These are phyloP conservation scores for Ceratobasidium sp. DNA, from an alignment of 1,284 basidiomycete species.

Conservation along the genomic window DNA sequence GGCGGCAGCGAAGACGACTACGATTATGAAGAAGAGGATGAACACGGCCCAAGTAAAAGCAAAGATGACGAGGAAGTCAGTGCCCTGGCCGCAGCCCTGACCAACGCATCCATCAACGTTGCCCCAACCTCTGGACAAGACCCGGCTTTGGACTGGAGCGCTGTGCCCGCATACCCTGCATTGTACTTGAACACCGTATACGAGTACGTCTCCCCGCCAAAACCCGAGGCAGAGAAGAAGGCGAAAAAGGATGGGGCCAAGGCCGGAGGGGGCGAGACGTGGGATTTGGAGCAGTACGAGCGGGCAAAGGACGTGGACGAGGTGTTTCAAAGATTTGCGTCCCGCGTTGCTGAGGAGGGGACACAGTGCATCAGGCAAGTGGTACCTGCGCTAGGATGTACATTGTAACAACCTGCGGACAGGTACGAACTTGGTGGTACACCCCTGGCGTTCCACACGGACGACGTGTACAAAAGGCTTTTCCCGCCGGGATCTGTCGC, in stretches of 20 bases:
- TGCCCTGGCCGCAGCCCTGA: conserved; percentile 58
- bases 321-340: conserved; percentile 81
- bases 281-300: conserved; percentile 79
- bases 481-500: conserved; percentile 66
- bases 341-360: conserved; percentile 71
- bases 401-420: conserved; percentile 3
- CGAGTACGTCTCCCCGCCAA: conserved; percentile 69
- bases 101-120: conserved; percentile 49
- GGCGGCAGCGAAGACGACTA: conserved; percentile 41
- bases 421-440: conserved; percentile 81
- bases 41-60: not conserved
- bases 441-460: conserved; percentile 77
- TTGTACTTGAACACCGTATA: conserved; percentile 75
- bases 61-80: conserved; percentile 54
- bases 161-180: conserved; percentile 70
- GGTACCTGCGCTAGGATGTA: conserved; percentile 45
- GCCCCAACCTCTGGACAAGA: not conserved
- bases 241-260: conserved; percentile 39
- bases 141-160: conserved; percentile 60
- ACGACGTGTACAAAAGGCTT: conserved; percentile 71
- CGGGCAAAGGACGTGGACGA: conserved; percentile 78
- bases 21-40: conserved; percentile 32
- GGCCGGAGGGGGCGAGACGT: conserved; percentile 52
- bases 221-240: conserved; percentile 33
- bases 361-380: conserved; percentile 80